A percentile compares a stretch with the other conserved stretches of the same genome.
Conservation (phyloP, 805 yeast genomes). For the Ascoidea tarda region DNA sequence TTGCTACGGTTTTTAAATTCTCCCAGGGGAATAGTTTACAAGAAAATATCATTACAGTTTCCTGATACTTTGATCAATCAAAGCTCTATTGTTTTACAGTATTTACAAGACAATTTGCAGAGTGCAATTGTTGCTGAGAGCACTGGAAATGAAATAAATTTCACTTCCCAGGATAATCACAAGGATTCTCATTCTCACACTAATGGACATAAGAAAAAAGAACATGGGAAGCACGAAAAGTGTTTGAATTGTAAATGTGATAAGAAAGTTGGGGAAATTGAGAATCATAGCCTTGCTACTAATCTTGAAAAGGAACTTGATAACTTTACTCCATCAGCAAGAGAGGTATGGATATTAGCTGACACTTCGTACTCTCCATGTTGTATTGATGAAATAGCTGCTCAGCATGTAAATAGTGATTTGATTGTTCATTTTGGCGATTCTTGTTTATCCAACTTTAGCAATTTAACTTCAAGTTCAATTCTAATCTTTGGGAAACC, state of each 20-base stretch:
- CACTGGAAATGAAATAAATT: neutral
- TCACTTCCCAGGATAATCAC: no score
- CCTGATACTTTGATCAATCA: conserved; percentile 75
- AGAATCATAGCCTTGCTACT: neutral
- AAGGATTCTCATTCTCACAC: neutral
- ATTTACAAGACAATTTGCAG: conserved; percentile 27
- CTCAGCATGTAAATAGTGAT: conserved; percentile 81
- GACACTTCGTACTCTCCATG: conserved; percentile 94
- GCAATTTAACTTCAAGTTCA: conserved; percentile 59
- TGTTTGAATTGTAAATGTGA: conserved; percentile 14
- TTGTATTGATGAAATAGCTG: conserved; percentile 95
- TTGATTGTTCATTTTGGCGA: conserved; percentile 88
- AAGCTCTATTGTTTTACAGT: conserved; percentile 54
- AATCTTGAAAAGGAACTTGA: neutral
- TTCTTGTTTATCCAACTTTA: conserved; percentile 77
- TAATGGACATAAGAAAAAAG: conserved; percentile 1
- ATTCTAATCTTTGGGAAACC: conserved; percentile 73
- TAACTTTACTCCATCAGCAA: conserved; percentile 6
- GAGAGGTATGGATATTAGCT: conserved; percentile 69
- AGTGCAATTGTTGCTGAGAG: neutral
- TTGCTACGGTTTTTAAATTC: conserved; percentile 24
- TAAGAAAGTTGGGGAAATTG: neutral
- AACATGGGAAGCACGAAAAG: conserved; percentile 11
- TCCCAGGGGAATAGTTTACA: conserved; percentile 20
- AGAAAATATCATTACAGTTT: conserved; percentile 69